Evolutionary conservation across 345 rosid species (phyloP).

Genomic region (Euclidium syriacum): DNA sequence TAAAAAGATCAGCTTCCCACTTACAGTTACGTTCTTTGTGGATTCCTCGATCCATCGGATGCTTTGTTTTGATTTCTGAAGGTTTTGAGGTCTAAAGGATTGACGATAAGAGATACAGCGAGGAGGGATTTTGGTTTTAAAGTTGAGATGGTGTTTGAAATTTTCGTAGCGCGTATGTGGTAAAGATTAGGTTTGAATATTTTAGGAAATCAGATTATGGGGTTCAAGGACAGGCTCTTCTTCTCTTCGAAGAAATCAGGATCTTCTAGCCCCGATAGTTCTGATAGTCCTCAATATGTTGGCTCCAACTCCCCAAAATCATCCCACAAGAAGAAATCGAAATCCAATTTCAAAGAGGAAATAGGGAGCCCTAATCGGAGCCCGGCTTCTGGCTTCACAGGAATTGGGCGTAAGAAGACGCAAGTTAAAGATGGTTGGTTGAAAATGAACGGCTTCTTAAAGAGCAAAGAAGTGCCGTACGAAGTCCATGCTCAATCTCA

Average conservation of each 20-base stretch:
- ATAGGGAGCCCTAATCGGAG: conserved; percentile 2
- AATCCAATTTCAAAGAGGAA: conserved; percentile 43
- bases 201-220: conserved; percentile 36
- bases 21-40: conserved; percentile 4
- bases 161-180: not conserved
- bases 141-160: not conserved
- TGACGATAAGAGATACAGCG: too few relatives aligned
- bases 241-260: conserved; percentile 68
- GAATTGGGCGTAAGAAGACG: conserved; percentile 34
- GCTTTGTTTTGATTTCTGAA: too few relatives aligned
- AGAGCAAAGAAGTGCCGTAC: conserved; percentile 21
- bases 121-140: conserved; percentile 15
- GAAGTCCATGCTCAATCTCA: too few relatives aligned
- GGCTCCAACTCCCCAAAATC: conserved; percentile 70
- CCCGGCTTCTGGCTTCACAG: not conserved
- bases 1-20: not conserved
- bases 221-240: conserved; percentile 77
- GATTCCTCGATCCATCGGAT: too few relatives aligned
- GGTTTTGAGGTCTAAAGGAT: too few relatives aligned
- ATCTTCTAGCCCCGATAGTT: conserved; percentile 63
- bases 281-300: conserved; percentile 63
- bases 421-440: conserved; percentile 47
- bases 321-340: conserved; percentile 67
- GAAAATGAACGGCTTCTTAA: too few relatives aligned
- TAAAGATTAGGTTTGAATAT: not conserved